Evolutionary conservation across 2,329 filamentous ascomycete genomes (phyloP), one percentile per base, ranked within the genome.

Genomic region (Xylogone sp.): DNA sequence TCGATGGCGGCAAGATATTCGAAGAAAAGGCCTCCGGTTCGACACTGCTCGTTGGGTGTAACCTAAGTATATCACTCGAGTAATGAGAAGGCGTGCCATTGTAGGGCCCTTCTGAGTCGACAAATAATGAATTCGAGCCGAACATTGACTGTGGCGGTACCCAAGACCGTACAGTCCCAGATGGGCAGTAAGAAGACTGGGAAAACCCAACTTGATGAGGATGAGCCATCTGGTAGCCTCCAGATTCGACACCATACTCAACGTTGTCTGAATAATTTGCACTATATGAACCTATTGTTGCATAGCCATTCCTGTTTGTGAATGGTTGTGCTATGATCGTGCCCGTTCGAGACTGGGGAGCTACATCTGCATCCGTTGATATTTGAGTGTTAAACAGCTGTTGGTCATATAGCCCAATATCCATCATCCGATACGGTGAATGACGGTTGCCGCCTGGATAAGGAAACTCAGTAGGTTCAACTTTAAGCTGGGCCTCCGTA

Each of bases 401-500:
- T 27, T 45, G 51, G 21, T 21, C 19, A 20, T 46, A 42, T 27
- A 60, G 5, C 48, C n/a, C 58, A 56, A 13, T 56, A 46, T 27
- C 54, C 59, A 46, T 54, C 42, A 58, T 57, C 31, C 57, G 62
- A 46, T 56, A 60, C 39, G 52, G 56, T 48, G 48, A 49, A 44
- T 56, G 62, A 53, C 54, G 57, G n/a, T 39, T 46, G 20, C 45
- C 48, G 21, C 53, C 27, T 31, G 55, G 21, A 29, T 64, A 64
- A 21, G 51, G 50, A 50, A 59, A 62, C 13, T 54, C 52, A 3
- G 49, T 22, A 20, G 46, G 46, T 10, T 64, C 60, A n/a, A 45
- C 55, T 46, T 60, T 65, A 56, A 65, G 56, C n/a, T 49, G 54
- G 22, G 57, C 51, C 44, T 59, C 59, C 21, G 45, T 46, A 7